Conservation (phyloP, 1,284 basidiomycete species). For the Exsudoporus floridanus region DNA sequence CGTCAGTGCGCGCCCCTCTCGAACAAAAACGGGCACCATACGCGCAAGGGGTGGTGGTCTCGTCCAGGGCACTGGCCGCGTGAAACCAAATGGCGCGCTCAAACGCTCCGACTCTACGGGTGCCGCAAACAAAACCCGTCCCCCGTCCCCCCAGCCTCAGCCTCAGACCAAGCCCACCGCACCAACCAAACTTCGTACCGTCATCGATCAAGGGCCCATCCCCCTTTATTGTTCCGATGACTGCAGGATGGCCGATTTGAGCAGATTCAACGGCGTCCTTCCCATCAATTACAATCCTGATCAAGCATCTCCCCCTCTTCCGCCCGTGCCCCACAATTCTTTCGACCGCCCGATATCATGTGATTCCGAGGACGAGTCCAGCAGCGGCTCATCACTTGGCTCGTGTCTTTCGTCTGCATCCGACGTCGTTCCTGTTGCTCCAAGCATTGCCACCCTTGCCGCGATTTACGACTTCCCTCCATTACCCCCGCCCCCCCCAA, state of each 20-base stretch:
- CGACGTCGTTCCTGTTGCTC: slow-evolving; percentile 31
- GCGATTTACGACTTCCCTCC: slow-evolving; percentile 56
- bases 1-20: slow-evolving; percentile 22
- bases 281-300: slow-evolving; percentile 49
- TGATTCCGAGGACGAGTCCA: slow-evolving; percentile 43
- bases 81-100: slow-evolving; percentile 53
- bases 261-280: slow-evolving; percentile 41
- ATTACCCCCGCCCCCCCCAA: slow-evolving; percentile 50
- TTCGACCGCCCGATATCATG: slow-evolving; percentile 33
- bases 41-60: slow-evolving; percentile 49
- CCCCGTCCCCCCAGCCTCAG: slow-evolving; percentile 23
- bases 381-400: slow-evolving; percentile 41
- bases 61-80: slow-evolving; percentile 59
- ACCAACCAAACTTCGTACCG: slow-evolving; percentile 51
- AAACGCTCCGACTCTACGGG: slow-evolving; percentile 42
- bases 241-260: slow-evolving; percentile 60
- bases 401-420: slow-evolving; percentile 38
- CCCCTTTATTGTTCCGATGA: slow-evolving; percentile 79
- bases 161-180: slow-evolving; percentile 29
- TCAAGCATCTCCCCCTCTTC: slow-evolving; percentile 40
- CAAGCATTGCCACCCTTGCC: slow-evolving; percentile 52
- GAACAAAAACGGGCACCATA: slow-evolving; percentile 43
- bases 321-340: slow-evolving; percentile 42
- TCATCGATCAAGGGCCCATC: slow-evolving; percentile 73
- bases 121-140: slow-evolving; percentile 23